Base-by-base conservation (phyloP, 495 filamentous ascomycete genomes). In the Cenococcum geophilum region DNA sequence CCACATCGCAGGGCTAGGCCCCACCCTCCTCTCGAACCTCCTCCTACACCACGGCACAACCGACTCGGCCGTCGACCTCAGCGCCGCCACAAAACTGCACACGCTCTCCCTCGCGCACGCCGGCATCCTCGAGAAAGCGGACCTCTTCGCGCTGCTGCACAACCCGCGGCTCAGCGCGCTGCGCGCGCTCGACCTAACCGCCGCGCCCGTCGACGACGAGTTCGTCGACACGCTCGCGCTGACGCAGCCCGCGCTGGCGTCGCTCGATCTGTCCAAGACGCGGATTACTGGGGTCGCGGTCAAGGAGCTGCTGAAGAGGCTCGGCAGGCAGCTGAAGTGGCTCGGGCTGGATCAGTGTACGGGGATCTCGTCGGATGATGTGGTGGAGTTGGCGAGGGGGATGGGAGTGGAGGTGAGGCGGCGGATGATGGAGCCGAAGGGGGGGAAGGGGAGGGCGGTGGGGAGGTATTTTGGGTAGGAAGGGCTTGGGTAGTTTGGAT, bases 281-380 rank as follows among this genome's bases (percentile, higher is more conserved):
- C 35, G 32, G 2, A 57, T 68, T 40, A 62, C 54, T 0, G 66
- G 66, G 12, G 61, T 55, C 5, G 40, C 54, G 18, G 54, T 68
- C 10, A 64, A 62, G 55, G 52, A 60, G 47, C 48, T 68, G 23
- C 57, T 54, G 1, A 59, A 61, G 14, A 50, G 25, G 18, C 49
- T 65, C 5, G 58, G 61, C 1, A 34, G 27, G 48, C 22, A 27
- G 10, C 55, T 68, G 16, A 22, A 45, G 22, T 43, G 10, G 14
- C 34, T 68, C 1, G 53, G 50, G 9, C 12, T 62, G 1, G 56
- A 68, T 55, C 10, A 55, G 11, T 68, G 66, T 42, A 14, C 16
- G 5, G 18, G 58, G 16, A 62, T 68, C n/a, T 59, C 51, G 5
- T 45, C 32, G 18, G 51, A 42, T 1, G 66, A 65, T 49, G 59